Evolutionary conservation across 2,329 filamentous ascomycete species (phyloP).

Genomic region (Cryphonectria nitschkei): DNA sequence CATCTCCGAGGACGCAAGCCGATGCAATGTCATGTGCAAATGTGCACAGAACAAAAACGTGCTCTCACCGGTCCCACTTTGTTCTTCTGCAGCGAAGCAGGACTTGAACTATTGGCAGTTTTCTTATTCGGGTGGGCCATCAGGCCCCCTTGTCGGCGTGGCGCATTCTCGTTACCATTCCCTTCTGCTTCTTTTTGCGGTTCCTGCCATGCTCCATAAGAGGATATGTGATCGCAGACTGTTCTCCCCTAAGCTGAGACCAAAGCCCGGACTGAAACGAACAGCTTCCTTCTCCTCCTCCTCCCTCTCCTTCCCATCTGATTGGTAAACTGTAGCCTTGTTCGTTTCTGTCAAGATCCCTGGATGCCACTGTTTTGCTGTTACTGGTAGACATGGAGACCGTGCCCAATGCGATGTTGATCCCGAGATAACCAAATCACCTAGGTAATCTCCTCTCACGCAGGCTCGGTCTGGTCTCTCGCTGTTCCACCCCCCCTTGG

Average conservation of each 20-base stretch:
- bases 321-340: neutral
- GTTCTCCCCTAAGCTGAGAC: conserved; percentile 2
- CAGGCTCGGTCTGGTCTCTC: neutral
- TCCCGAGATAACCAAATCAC: neutral
- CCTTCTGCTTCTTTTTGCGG: neutral
- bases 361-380: neutral
- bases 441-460: neutral
- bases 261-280: conserved; percentile 8
- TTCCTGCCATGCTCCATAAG: neutral
- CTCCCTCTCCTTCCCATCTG: neutral
- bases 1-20: neutral
- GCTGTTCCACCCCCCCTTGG: neutral
- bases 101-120: neutral
- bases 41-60: neutral
- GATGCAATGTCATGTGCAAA: neutral
- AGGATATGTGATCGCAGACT: neutral
- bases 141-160: neutral
- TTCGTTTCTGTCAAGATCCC: neutral
- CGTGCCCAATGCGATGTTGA: neutral
- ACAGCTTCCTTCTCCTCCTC: neutral
- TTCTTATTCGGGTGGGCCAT: neutral
- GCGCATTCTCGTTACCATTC: neutral
- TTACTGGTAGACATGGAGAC: neutral
- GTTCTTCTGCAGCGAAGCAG: neutral
- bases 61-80: neutral